These are phyloP conservation scores for Gossypium laxum DNA, from an alignment of 441 rosid genomes.

Conservation along the genomic window DNA sequence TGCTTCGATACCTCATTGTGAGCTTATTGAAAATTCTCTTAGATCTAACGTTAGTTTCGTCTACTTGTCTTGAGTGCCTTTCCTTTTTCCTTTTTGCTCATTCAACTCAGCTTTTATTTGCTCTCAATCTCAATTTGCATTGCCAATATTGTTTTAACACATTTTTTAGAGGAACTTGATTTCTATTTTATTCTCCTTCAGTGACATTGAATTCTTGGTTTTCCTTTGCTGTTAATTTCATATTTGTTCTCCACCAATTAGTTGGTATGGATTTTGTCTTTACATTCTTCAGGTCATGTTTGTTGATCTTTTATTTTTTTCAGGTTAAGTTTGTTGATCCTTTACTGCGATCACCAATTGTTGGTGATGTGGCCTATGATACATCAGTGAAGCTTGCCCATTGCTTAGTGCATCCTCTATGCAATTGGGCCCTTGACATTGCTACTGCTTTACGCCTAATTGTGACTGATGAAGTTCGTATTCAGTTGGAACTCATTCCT, in stretches of 20 bases:
- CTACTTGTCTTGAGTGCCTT: background rate
- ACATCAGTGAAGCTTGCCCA: constrained; percentile 76
- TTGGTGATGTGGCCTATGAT: constrained; percentile 68
- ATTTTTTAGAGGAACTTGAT: background rate
- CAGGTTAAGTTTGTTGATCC: constrained; percentile 89
- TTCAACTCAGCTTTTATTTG: background rate
- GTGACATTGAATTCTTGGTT: background rate
- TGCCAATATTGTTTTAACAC: background rate
- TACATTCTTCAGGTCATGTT: background rate
- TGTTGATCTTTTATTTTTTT: constrained; percentile 15
- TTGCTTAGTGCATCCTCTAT: constrained; percentile 75
- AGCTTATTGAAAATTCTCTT: background rate
- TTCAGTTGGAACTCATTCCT: constrained; percentile 38
- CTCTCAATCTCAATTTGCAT: background rate
- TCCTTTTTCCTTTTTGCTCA: background rate
- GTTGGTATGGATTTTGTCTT: background rate
- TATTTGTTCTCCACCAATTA: background rate
- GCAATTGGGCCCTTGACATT: constrained; percentile 92
- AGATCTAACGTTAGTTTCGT: background rate
- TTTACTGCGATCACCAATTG: constrained; percentile 70
- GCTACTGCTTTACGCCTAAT: constrained; percentile 87
- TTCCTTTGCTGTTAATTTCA: background rate
- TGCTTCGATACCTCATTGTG: background rate
- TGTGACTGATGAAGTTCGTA: constrained; percentile 45
- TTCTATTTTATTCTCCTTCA: background rate